A percentile compares a stretch with the other conserved stretches of the same genome.
Conservation (phyloP, 768 basidiomycete species). For the Amanita subjunquillea region DNA sequence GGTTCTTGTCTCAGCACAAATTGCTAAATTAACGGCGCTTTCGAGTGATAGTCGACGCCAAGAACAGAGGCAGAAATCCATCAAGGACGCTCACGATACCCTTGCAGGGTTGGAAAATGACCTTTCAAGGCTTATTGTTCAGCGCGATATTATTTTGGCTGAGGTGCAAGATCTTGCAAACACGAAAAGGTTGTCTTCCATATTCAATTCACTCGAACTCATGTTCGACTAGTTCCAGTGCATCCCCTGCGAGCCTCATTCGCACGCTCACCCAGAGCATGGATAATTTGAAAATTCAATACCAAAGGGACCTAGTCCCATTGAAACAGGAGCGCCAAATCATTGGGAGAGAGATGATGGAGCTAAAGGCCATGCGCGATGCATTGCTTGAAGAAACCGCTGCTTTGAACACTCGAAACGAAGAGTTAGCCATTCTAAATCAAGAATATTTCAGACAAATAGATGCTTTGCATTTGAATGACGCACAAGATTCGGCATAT, state of each 20-base stretch:
- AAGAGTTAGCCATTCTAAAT: slow-evolving; percentile 83
- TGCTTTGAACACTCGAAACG: slow-evolving; percentile 83
- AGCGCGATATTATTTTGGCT: slow-evolving; percentile 85
- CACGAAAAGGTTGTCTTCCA: slow-evolving; percentile 46
- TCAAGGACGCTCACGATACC: slow-evolving; percentile 68
- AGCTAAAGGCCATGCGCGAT: slow-evolving; percentile 80
- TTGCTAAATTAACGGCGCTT: slow-evolving; percentile 75
- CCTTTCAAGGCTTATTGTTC: slow-evolving; percentile 76
- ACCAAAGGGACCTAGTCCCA: slow-evolving; percentile 78
- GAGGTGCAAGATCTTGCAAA: slow-evolving; percentile 87
- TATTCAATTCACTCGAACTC: slow-evolving; percentile 5
- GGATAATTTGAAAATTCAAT: slow-evolving; percentile 80
- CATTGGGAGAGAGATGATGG: slow-evolving; percentile 70
- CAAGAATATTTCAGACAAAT: slow-evolving; percentile 73
- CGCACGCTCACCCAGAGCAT: slow-evolving; percentile 78
- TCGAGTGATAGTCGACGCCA: slow-evolving; percentile 69
- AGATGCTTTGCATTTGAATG: slow-evolving; percentile 38
- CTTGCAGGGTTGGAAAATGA: slow-evolving; percentile 76
- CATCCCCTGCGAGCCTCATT: slow-evolving; percentile 36
- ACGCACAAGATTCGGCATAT: slow-evolving; percentile 17
- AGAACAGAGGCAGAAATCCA: slow-evolving; percentile 70
- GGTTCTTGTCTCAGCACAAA: slow-evolving; percentile 83
- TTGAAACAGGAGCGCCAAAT: slow-evolving; percentile 76
- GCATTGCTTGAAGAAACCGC: slow-evolving; percentile 88
- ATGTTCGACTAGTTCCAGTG: slow-evolving; percentile 16